Conservation (phyloP, 1,284 basidiomycete genomes). For the Pisolithus thermaeus region DNA sequence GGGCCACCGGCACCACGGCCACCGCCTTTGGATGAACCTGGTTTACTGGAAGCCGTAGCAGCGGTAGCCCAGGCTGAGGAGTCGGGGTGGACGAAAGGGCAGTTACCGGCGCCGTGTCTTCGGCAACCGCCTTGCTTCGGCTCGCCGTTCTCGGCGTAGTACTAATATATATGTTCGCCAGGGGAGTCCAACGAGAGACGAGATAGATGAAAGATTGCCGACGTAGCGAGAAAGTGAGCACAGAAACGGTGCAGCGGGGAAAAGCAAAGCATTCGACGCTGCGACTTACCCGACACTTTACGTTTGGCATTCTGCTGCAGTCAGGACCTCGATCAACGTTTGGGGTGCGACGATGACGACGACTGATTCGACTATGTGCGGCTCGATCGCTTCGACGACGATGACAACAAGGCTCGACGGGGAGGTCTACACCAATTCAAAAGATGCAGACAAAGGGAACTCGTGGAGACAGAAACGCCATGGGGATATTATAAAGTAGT, state of each 20-base stretch:
- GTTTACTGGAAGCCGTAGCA: conserved; percentile 1
- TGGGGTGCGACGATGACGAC: no score
- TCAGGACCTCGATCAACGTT: not conserved
- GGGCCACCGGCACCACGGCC: no score
- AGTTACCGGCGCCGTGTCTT: conserved; percentile 10
- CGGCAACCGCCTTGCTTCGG: conserved; percentile 17
- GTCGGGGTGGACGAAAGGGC: conserved; percentile 23
- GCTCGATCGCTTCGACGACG: no score
- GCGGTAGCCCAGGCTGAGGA: conserved; percentile 20
- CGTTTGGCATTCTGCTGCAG: conserved; percentile 17
- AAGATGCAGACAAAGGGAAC: no score
- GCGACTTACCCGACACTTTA: conserved; percentile 21
- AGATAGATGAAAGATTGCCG: no score
- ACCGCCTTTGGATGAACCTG: no score
- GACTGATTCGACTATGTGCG: no score
- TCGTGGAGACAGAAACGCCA: no score
- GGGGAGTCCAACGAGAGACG: no score
- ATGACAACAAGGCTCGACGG: no score
- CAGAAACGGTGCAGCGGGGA: not conserved
- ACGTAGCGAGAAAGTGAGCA: not conserved
- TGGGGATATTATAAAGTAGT: no score
- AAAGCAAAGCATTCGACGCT: not conserved
- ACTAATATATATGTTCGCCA: conserved; percentile 9
- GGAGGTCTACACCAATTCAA: no score
- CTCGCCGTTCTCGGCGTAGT: conserved; percentile 23